Percentiles rank a stretch among this genome's conserved stretches.
phyloP scores from a whole-genome alignment of 2,329 filamentous ascomycete genomes.

The Xylariaceae sp. region DNA sequence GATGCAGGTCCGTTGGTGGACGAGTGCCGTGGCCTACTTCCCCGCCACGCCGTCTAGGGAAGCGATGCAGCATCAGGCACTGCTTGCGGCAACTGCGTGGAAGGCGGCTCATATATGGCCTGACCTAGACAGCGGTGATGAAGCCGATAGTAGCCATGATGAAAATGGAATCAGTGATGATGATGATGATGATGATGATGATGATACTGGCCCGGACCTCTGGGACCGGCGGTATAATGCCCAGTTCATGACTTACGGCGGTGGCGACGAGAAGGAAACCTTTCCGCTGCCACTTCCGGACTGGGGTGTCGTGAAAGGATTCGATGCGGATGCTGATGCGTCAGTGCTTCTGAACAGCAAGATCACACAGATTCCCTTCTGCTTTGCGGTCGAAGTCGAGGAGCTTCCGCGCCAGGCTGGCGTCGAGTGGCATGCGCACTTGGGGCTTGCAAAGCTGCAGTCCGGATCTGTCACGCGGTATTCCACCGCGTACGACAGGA shows the following conservation, averaged over 20 bases:
- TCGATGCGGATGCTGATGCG: slow-evolving; percentile 43
- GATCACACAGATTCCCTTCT: slow-evolving; percentile 60
- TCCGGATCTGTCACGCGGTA: slow-evolving; percentile 34
- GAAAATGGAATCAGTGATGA: slow-evolving; percentile 31
- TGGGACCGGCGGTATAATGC: slow-evolving; percentile 71
- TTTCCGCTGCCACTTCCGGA: slow-evolving; percentile 54
- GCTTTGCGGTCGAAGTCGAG: slow-evolving; percentile 78
- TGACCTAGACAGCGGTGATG: background rate
- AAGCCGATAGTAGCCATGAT: too few relatives aligned
- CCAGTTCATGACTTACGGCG: slow-evolving; percentile 52
- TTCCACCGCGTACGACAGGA: background rate
- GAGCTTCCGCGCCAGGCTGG: slow-evolving; percentile 75
- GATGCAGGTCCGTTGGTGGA: slow-evolving; percentile 77
- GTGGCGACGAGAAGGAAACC: slow-evolving; percentile 29
- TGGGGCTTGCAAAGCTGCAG: slow-evolving; percentile 58
- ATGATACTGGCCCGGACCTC: slow-evolving; percentile 62
- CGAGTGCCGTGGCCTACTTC: slow-evolving; percentile 77
- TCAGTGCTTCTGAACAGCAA: slow-evolving; percentile 32
- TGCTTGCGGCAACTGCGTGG: slow-evolving; percentile 58
- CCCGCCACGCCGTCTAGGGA: slow-evolving; percentile 45
- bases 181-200: slow-evolving; percentile 57
- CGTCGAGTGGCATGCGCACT: slow-evolving; percentile 83
- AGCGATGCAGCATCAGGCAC: slow-evolving; percentile 44
- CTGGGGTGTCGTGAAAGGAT: slow-evolving; percentile 53
- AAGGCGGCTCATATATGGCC: slow-evolving; percentile 48